Evolutionary conservation across 495 filamentous ascomycete species (phyloP).

Genomic region (Penicillium ochrochloron): DNA sequence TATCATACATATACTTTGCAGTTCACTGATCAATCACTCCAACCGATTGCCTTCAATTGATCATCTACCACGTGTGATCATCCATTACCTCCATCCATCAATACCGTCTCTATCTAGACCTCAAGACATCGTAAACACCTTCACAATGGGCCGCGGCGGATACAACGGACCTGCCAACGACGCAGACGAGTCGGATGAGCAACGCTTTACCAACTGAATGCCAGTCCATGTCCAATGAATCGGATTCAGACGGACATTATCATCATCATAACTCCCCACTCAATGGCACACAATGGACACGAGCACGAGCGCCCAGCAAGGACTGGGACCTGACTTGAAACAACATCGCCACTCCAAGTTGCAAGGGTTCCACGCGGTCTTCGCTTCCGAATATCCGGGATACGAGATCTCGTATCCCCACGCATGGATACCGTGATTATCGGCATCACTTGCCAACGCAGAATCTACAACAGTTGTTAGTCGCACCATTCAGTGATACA

Average conservation of each 20-base stretch:
- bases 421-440: background rate
- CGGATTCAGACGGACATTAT: background rate
- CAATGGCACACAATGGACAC: background rate
- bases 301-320: background rate
- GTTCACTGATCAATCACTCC: background rate
- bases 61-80: background rate
- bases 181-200: conserved; percentile 8
- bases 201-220: conserved; percentile 4
- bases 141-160: conserved; percentile 57
- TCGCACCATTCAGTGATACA: conserved; percentile 7
- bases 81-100: background rate
- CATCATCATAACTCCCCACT: background rate
- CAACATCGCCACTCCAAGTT: conserved; percentile 5
- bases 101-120: conserved; percentile 3
- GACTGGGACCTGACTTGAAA: conserved; percentile 7
- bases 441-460: conserved; percentile 69
- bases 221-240: background rate
- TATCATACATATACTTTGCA: background rate
- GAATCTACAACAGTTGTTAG: conserved; percentile 52
- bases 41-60: background rate
- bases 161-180: conserved; percentile 47
- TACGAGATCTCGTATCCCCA: conserved; percentile 6
- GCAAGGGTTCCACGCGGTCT: conserved; percentile 17
- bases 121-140: background rate
- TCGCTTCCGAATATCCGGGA: conserved; percentile 11